Percentiles rank a stretch among this genome's conserved stretches.
Conservation (phyloP, 2,329 filamentous ascomycete species). For the Fusarium humuli region DNA sequence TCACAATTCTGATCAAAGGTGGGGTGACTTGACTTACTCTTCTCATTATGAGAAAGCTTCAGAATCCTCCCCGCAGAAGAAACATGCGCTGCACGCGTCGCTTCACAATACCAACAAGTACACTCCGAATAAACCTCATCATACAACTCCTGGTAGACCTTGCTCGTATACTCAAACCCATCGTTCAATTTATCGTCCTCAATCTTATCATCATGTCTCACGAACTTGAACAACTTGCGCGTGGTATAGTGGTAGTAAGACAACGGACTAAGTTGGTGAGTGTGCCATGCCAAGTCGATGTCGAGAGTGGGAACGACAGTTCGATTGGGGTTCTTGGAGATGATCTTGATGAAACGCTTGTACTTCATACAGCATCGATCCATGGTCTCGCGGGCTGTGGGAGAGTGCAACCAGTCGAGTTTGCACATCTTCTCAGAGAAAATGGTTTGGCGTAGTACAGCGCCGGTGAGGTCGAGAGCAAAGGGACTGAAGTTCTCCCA, state of each 20-base stretch:
- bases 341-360: constrained; percentile 70
- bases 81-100: constrained; percentile 57
- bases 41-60: constrained; percentile 59
- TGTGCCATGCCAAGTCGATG: constrained; percentile 83
- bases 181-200: constrained; percentile 72
- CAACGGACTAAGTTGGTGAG: constrained; percentile 76
- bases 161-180: constrained; percentile 79
- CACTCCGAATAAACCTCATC: constrained; percentile 79
- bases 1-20: accelerated
- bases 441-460: constrained; percentile 72
- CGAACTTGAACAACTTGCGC: constrained; percentile 63
- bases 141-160: constrained; percentile 73
- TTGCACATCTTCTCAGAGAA: constrained; percentile 80
- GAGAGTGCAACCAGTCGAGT: constrained; percentile 83
- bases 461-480: constrained; percentile 72
- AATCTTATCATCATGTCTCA: constrained; percentile 89
- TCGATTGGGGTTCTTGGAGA: constrained; percentile 58
- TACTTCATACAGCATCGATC: constrained; percentile 73
- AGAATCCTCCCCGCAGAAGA: constrained; percentile 59
- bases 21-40: constrained; percentile 46
- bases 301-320: constrained; percentile 78
- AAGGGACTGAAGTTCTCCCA: constrained; percentile 76
- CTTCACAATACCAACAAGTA: constrained; percentile 87
- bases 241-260: constrained; percentile 72
- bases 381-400: constrained; percentile 73